These are phyloP conservation scores for Umbellularia californica DNA, from an alignment of 164 flowering plant genomes.

Conservation along the genomic window DNA sequence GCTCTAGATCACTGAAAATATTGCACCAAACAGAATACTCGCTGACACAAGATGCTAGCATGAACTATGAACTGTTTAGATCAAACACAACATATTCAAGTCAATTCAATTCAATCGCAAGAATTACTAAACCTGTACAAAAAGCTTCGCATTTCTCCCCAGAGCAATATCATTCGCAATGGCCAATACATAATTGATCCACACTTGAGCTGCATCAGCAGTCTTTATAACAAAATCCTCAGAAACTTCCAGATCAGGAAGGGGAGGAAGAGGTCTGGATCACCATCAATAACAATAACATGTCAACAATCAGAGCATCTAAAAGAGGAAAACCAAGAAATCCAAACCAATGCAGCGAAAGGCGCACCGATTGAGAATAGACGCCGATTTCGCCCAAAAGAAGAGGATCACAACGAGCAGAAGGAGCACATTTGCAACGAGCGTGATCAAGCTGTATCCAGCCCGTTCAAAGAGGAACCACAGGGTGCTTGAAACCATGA, in stretches of 20 bases:
- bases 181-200: conserved; percentile 47
- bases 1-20: neutral
- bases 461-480: conserved; percentile 72
- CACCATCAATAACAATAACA: neutral
- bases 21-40: neutral
- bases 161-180: conserved; percentile 62
- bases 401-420: conserved; percentile 67
- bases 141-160: conserved; percentile 45
- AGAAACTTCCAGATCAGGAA: conserved; percentile 75
- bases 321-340: neutral
- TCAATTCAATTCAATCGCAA: too few relatives aligned
- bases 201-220: conserved; percentile 38
- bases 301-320: neutral
- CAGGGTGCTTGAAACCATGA: conserved; percentile 39
- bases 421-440: conserved; percentile 55
- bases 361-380: conserved; percentile 65
- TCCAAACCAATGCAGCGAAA: neutral
- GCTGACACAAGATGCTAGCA: neutral
- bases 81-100: too few relatives aligned
- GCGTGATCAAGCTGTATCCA: conserved; percentile 53
- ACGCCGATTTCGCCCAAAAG: conserved; percentile 84
- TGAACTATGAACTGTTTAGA: too few relatives aligned
- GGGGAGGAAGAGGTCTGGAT: conserved; percentile 80
- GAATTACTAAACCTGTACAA: conserved; percentile 46
- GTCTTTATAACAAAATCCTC: conserved; percentile 45